A percentile compares a stretch with the other conserved stretches of the same genome.
phyloP scores from a whole-genome alignment of 352 stramenopile species.

The Peronospora destructor region DNA sequence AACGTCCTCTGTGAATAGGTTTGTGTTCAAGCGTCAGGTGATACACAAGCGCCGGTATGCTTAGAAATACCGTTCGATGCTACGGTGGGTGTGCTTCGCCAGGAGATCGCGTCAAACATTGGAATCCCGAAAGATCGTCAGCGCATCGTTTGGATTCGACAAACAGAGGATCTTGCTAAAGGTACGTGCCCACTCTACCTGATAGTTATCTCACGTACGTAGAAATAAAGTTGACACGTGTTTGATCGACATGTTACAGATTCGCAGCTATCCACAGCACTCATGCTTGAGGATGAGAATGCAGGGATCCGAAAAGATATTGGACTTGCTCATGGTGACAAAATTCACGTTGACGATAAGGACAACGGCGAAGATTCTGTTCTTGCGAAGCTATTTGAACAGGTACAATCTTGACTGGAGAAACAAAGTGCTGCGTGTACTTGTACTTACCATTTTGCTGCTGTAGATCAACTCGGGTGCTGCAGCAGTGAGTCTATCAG shows the following conservation, averaged over 20 bases:
- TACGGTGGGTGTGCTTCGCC: constrained; percentile 58
- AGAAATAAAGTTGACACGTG: not conserved
- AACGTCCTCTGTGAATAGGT: constrained; percentile 34
- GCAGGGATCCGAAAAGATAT: constrained; percentile 75
- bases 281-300: constrained; percentile 63
- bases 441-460: not conserved
- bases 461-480: constrained; percentile 78
- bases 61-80: constrained; percentile 79
- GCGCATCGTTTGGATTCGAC: constrained; percentile 86
- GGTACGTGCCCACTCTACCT: constrained; percentile 27
- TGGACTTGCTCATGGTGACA: constrained; percentile 80
- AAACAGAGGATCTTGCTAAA: constrained; percentile 78
- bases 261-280: constrained; percentile 57
- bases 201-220: not conserved
- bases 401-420: constrained; percentile 32
- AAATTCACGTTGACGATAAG: constrained; percentile 84
- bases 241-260: constrained; percentile 29
- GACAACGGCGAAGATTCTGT: constrained; percentile 72
- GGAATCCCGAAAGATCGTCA: constrained; percentile 76
- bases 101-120: constrained; percentile 75
- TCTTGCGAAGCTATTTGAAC: constrained; percentile 71
- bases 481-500: constrained; percentile 74
- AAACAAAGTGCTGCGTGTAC: not conserved
- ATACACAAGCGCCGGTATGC: constrained; percentile 69
- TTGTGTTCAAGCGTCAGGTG: constrained; percentile 76